phyloP scores from a whole-genome alignment of 345 rosid species.

The Lumnitzera littorea region DNA sequence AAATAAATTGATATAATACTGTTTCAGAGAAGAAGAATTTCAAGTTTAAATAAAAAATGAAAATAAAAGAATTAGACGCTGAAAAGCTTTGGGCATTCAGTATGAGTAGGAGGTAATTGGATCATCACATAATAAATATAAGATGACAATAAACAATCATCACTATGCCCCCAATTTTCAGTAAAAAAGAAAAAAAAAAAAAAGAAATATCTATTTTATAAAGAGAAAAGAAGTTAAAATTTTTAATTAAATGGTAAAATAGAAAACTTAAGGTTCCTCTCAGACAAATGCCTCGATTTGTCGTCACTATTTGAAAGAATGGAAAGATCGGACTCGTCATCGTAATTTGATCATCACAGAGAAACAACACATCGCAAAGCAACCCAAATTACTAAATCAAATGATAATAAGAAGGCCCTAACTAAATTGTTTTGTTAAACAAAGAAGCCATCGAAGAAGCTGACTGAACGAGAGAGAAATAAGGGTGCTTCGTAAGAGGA shows the following conservation, averaged over 20 bases:
- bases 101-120: conserved; percentile 29
- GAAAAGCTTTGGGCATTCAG: conserved; percentile 16
- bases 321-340: conserved; percentile 54
- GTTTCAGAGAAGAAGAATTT: not conserved
- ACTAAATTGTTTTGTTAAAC: not conserved
- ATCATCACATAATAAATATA: conserved; percentile 12
- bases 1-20: too few species aligned
- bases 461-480: not conserved
- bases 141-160: conserved; percentile 8
- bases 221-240: not conserved
- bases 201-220: too few species aligned
- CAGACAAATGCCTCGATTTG: conserved; percentile 66
- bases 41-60: not conserved
- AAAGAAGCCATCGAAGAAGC: not conserved
- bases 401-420: not conserved
- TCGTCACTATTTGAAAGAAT: conserved; percentile 36
- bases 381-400: not conserved
- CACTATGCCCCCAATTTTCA: conserved; percentile 12
- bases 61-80: not conserved
- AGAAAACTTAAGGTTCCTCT: conserved; percentile 23
- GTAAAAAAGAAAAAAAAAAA: not conserved
- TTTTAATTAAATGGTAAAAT: too few species aligned
- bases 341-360: conserved; percentile 26
- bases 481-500: not conserved
- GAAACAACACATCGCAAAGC: conserved; percentile 2